Conservation (phyloP, 2,329 filamentous ascomycete genomes). For the Ophiognomonia clavigignenti-juglandacearum region DNA sequence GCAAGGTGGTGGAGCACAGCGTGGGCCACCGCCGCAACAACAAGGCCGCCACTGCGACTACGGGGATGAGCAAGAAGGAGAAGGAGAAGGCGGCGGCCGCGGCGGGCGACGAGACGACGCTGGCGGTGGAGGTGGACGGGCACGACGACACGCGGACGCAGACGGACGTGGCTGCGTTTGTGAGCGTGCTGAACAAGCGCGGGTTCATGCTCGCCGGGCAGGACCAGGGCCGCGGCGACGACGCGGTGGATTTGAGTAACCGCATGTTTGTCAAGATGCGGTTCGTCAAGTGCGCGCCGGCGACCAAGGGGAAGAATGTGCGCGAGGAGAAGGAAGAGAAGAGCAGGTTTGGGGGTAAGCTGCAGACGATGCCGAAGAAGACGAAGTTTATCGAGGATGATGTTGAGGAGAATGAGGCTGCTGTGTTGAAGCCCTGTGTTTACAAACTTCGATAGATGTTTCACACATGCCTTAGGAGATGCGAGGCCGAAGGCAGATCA, state of each 20-base stretch:
- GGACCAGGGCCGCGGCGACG: conserved; percentile 53
- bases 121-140: conserved; percentile 69
- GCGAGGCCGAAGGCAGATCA: too few species aligned
- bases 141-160: conserved; percentile 59
- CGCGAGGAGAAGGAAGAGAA: conserved; percentile 54
- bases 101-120: conserved; percentile 47
- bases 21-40: conserved; percentile 60
- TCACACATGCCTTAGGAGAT: too few species aligned
- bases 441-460: conserved; percentile 79
- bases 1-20: conserved; percentile 58
- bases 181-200: conserved; percentile 72
- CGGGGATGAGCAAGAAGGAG: conserved; percentile 41
- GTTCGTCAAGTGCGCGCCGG: conserved; percentile 78
- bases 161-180: conserved; percentile 83
- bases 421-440: conserved; percentile 84
- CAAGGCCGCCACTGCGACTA: conserved; percentile 24
- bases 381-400: conserved; percentile 56
- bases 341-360: conserved; percentile 11
- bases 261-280: conserved; percentile 99
- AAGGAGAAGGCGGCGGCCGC: conserved; percentile 41
- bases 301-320: conserved; percentile 70
- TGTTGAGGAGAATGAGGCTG: conserved; percentile 58
- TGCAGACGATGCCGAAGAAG: conserved; percentile 30
- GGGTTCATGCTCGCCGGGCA: conserved; percentile 79
- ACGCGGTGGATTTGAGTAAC: conserved; percentile 75